phyloP scores from a whole-genome alignment of 2,329 filamentous ascomycete genomes.

The Penicillium aurantiogriseum region DNA sequence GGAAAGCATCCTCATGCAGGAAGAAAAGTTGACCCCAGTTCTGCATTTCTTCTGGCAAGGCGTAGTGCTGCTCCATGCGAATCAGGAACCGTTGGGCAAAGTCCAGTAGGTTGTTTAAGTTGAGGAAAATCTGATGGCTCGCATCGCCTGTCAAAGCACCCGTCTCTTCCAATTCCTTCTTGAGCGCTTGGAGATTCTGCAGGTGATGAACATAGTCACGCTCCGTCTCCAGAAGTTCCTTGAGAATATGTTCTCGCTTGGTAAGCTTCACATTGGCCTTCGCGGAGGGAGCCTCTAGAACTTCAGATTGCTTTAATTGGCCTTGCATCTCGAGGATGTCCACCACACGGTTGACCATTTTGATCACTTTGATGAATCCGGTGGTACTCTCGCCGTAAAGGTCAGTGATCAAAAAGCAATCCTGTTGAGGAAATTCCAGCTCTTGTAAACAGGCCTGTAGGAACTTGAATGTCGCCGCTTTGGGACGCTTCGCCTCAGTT shows the following conservation, averaged over 20 bases:
- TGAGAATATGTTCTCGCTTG: constrained; percentile 82
- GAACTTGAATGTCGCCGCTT: constrained; percentile 89
- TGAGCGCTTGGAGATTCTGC: constrained; percentile 88
- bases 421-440: constrained; percentile 71
- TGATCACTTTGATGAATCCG: constrained; percentile 94
- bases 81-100: constrained; percentile 95
- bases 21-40: constrained; percentile 95
- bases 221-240: constrained; percentile 90
- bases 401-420: constrained; percentile 90
- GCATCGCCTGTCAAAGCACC: constrained; percentile 85
- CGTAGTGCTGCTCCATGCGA: constrained; percentile 92
- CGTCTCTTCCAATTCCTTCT: constrained; percentile 83
- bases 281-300: constrained; percentile 48
- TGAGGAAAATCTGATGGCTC: constrained; percentile 93
- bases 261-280: constrained; percentile 58
- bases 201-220: constrained; percentile 97
- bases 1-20: constrained; percentile 79
- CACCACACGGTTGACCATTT: constrained; percentile 87
- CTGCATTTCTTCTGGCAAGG: constrained; percentile 70
- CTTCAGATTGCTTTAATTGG: constrained; percentile 63
- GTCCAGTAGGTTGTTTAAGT: constrained; percentile 90
- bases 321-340: constrained; percentile 79
- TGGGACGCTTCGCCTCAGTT: constrained; percentile 72
- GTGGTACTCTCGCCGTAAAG: constrained; percentile 92
- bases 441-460: constrained; percentile 84